Evolutionary conservation across 2,329 filamentous ascomycete species (phyloP).

Genomic region (Metarhizium sp.): DNA sequence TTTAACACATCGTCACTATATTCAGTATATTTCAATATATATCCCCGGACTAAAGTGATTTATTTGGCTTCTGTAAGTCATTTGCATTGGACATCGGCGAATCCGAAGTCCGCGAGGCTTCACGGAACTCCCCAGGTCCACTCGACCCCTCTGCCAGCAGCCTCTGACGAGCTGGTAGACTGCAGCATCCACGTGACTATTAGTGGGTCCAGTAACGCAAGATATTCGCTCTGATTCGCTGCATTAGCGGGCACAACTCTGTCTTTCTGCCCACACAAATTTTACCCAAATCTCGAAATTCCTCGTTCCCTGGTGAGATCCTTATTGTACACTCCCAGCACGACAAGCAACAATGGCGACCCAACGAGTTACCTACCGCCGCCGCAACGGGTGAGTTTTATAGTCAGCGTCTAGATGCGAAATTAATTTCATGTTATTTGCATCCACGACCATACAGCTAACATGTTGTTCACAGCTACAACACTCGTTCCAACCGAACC

Average conservation of each 20-base stretch:
- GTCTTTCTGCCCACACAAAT: slow-evolving; percentile 31
- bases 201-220: not conserved
- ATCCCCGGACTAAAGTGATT: too few species aligned
- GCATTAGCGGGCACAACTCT: slow-evolving; percentile 26
- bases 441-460: slow-evolving; percentile 12
- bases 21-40: too few species aligned
- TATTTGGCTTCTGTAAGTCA: too few species aligned
- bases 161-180: not conserved
- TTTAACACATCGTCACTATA: too few species aligned
- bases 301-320: slow-evolving; percentile 25
- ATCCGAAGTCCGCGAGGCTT: too few species aligned
- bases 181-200: not conserved
- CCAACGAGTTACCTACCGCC: slow-evolving; percentile 59
- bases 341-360: slow-evolving; percentile 46
- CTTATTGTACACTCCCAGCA: slow-evolving; percentile 26
- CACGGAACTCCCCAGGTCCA: too few species aligned
- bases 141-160: not conserved
- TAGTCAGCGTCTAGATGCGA: too few species aligned
- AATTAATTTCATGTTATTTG: not conserved
- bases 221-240: slow-evolving; percentile 23
- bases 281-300: slow-evolving; percentile 33
- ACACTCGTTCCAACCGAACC: slow-evolving; percentile 96
- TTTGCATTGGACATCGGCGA: too few species aligned
- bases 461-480: slow-evolving; percentile 60
- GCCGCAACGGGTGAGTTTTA: slow-evolving; percentile 66